phyloP scores from a whole-genome alignment of 768 basidiomycete species.

The Favolaschia claudopus region DNA sequence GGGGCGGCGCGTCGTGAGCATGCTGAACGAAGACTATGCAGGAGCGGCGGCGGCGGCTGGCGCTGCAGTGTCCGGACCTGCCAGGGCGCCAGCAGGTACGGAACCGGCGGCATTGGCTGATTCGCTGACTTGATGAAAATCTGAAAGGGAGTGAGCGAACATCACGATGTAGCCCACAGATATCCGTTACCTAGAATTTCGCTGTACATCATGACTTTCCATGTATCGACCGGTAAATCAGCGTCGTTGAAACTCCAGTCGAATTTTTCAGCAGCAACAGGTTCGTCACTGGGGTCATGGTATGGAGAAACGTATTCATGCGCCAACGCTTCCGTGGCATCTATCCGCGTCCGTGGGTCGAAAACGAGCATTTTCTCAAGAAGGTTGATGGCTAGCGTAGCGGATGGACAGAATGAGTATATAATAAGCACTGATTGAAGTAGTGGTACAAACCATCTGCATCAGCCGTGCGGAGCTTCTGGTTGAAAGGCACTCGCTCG shows the following conservation, averaged over 20 bases:
- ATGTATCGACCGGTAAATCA: slow-evolving; percentile 96
- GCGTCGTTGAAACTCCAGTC: slow-evolving; percentile 99
- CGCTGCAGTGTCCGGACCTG: slow-evolving; percentile 59
- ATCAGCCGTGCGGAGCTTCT: slow-evolving; percentile 91
- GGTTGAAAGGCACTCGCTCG: slow-evolving; percentile 92
- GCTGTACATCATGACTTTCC: slow-evolving; percentile 99
- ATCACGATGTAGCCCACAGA: neutral
- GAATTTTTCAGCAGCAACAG: slow-evolving; percentile 90
- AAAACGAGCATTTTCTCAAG: slow-evolving; percentile 99
- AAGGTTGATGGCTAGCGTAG: slow-evolving; percentile 80
- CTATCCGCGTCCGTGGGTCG: slow-evolving; percentile 97
- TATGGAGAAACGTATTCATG: slow-evolving; percentile 97
- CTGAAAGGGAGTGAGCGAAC: slow-evolving; percentile 41
- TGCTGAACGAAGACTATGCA: too few species aligned
- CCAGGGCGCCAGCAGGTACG: slow-evolving; percentile 72
- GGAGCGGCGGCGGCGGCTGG: slow-evolving; percentile 29
- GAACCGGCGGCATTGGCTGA: slow-evolving; percentile 52
- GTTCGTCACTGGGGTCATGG: slow-evolving; percentile 98
- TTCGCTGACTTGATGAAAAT: slow-evolving; percentile 84
- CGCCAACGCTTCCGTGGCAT: slow-evolving; percentile 85
- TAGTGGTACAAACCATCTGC: slow-evolving; percentile 76
- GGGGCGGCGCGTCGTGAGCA: too few species aligned
- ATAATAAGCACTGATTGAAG: neutral
- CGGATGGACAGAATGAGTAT: slow-evolving; percentile 6
- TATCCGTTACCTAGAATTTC: slow-evolving; percentile 86